Evolutionary conservation across 345 rosid genomes (phyloP).

Genomic region (Eucalyptus tenuipes): DNA sequence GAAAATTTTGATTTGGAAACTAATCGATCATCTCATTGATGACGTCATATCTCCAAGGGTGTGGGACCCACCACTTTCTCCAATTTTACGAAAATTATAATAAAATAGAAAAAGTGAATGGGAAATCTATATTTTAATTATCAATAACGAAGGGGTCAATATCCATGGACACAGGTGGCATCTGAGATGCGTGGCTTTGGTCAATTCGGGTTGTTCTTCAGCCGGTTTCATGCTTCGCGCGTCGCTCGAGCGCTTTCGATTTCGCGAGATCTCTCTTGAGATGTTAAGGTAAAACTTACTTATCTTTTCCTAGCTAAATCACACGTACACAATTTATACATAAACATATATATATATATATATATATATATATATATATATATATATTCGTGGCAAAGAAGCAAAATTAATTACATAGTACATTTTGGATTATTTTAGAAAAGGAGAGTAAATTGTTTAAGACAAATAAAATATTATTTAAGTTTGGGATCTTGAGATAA

Average conservation of each 20-base stretch:
- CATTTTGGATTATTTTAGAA: neutral
- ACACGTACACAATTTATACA: neutral
- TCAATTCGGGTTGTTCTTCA: too few species aligned
- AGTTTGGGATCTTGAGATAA: neutral
- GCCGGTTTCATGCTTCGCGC: too few species aligned
- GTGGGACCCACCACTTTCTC: neutral
- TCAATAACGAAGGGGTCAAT: neutral
- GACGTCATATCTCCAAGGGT: neutral
- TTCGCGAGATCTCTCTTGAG: neutral
- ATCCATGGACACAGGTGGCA: neutral
- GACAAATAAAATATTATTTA: neutral
- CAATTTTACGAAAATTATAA: neutral
- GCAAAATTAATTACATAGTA: rapidly evolving
- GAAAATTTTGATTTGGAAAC: neutral
- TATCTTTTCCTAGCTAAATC: neutral
- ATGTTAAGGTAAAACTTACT: neutral
- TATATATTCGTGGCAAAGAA: neutral
- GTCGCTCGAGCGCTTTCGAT: neutral
- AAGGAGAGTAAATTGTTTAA: neutral
- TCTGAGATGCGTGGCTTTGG: neutral
- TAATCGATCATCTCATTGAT: neutral
- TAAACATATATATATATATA: too few species aligned
- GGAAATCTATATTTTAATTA: neutral
- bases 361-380: too few species aligned
- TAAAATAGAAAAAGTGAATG: neutral